Conservation (phyloP, 345 rosid species). For the Hibiscus syriacus region DNA sequence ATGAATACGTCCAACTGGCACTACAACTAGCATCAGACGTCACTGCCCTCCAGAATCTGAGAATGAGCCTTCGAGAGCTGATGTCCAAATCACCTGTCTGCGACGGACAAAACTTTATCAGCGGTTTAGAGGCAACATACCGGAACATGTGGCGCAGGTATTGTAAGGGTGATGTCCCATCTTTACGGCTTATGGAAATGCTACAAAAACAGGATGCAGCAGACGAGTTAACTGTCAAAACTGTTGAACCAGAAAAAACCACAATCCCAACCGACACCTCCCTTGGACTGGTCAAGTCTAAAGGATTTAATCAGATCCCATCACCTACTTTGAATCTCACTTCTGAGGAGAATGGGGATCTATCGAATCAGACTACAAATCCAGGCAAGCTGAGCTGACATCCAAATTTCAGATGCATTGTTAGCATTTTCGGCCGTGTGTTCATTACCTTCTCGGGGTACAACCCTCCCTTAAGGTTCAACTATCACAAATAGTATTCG, state of each 20-base stretch:
- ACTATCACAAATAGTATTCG: slow-evolving; percentile 4
- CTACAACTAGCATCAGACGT: not conserved
- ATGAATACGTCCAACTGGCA: not conserved
- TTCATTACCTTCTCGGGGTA: not conserved
- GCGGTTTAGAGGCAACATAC: not conserved
- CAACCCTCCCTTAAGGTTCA: slow-evolving; percentile 5
- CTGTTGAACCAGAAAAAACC: slow-evolving; percentile 22
- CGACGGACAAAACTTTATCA: not conserved
- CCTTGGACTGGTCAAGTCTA: slow-evolving; percentile 36
- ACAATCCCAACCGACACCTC: slow-evolving; percentile 29
- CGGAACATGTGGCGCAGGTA: not conserved
- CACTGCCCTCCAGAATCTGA: not conserved
- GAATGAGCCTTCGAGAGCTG: not conserved
- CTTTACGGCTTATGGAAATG: not conserved
- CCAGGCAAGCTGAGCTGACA: slow-evolving; percentile 19
- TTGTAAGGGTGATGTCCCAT: not conserved
- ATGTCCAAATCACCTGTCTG: not conserved
- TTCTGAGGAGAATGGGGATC: slow-evolving; percentile 40
- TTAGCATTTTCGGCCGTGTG: not conserved
- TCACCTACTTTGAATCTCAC: slow-evolving; percentile 29
- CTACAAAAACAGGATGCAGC: not conserved
- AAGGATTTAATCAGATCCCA: slow-evolving; percentile 47
- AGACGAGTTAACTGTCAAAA: slow-evolving; percentile 23
- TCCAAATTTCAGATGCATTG: not conserved
- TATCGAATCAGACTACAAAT: slow-evolving; percentile 21